Percentiles rank a stretch among this genome's conserved stretches.
Evolutionary conservation across 176 grass and related monocot species (phyloP).

Genomic region (Carex pumila): DNA sequence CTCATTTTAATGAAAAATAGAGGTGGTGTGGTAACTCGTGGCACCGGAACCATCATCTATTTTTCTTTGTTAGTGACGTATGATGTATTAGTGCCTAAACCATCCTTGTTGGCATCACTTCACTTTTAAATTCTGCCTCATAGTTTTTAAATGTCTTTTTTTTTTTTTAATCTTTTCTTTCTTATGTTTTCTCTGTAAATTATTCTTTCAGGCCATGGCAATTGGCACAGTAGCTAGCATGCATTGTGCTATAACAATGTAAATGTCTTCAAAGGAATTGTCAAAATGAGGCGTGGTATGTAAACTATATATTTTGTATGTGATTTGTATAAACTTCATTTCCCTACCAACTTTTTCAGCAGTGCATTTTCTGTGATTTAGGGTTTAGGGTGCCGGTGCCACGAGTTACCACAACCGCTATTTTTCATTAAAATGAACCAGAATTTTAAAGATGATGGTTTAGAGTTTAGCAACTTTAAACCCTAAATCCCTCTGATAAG

Average conservation of each 20-base stretch:
- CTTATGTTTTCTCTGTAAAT: neutral
- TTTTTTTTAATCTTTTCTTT: neutral
- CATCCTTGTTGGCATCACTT: neutral
- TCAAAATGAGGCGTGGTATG: slow-evolving; percentile 99
- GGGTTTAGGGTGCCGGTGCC: too few species aligned
- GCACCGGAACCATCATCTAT: neutral
- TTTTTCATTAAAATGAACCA: too few species aligned
- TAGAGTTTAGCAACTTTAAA: too few species aligned
- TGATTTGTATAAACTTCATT: neutral
- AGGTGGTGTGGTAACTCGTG: neutral
- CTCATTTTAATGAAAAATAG: neutral
- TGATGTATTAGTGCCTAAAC: neutral
- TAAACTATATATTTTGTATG: slow-evolving; percentile 14
- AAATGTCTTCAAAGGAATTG: slow-evolving; percentile 79
- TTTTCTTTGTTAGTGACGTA: neutral
- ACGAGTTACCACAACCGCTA: too few species aligned
- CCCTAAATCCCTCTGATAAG: neutral
- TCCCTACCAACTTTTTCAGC: neutral
- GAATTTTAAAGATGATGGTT: too few species aligned
- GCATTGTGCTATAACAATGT: slow-evolving; percentile 92
- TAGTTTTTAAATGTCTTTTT: neutral
- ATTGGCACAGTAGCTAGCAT: slow-evolving; percentile 63
- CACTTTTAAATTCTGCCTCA: neutral
- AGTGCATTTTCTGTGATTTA: neutral
- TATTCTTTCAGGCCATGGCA: slow-evolving; percentile 75